Percentiles rank a stretch among this genome's conserved stretches.
phyloP scores from a whole-genome alignment of 2,329 filamentous ascomycete species.

The Claviceps cyperi region DNA sequence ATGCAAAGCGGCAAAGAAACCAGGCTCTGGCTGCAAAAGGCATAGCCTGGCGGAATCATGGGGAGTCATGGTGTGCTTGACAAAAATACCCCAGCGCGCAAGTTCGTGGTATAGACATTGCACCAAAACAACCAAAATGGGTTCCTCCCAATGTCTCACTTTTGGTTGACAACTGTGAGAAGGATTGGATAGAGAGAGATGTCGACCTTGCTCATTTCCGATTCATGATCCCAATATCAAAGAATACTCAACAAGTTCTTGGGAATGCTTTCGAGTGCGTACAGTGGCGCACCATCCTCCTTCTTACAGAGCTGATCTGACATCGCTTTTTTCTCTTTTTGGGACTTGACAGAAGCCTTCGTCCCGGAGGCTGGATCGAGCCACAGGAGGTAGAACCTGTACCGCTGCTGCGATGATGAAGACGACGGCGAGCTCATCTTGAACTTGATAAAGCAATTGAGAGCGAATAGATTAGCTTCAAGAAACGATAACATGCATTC shows the following conservation, averaged over 20 bases:
- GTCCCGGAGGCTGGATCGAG: conserved; percentile 31
- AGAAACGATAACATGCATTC: too few relatives aligned
- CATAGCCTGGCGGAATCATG: too few relatives aligned
- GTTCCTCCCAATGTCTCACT: conserved; percentile 26
- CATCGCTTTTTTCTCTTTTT: not conserved
- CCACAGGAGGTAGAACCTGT: conserved; percentile 23
- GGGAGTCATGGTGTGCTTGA: too few relatives aligned
- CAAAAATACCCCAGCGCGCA: conserved; percentile 18
- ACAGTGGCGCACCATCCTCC: not conserved
- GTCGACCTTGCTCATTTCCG: conserved; percentile 19
- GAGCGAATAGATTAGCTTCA: too few relatives aligned
- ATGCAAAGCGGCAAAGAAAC: too few relatives aligned
- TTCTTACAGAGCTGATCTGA: not conserved
- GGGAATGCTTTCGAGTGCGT: conserved; percentile 10
- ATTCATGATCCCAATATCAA: conserved; percentile 9
- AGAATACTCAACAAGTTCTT: conserved; percentile 8
- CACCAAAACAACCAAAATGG: conserved; percentile 25
- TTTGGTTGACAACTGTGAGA: conserved; percentile 20
- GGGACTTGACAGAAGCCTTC: conserved; percentile 10
- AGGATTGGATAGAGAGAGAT: conserved; percentile 15
- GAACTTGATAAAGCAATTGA: too few relatives aligned
- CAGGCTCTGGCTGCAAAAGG: too few relatives aligned
- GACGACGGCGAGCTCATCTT: too few relatives aligned
- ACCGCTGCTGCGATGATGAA: conserved; percentile 8
- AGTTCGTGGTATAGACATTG: conserved; percentile 24